Evolutionary conservation across 345 rosid genomes (phyloP).

Genomic region (Arabidopsis thaliana): TAIR10.1 NC_003070.9:2663501-2664000

Average conservation of each 20-base stretch:
- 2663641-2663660: neutral
- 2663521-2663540: neutral
- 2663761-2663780: slow-evolving; percentile 79
- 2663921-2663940: slow-evolving; percentile 61
- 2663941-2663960: slow-evolving; percentile 79
- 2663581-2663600: neutral
- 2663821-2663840: slow-evolving; percentile 68
- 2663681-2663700: slow-evolving; percentile 65
- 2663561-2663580: neutral
- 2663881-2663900: slow-evolving; percentile 92
- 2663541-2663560: neutral
- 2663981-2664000: neutral
- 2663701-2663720: slow-evolving; percentile 60
- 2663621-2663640: slow-evolving; percentile 8
- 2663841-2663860: slow-evolving; percentile 71
- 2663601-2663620: neutral
- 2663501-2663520: slow-evolving; percentile 57
- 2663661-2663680: slow-evolving; percentile 48
- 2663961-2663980: slow-evolving; percentile 8
- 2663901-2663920: slow-evolving; percentile 70
- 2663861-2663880: slow-evolving; percentile 59
- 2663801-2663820: slow-evolving; percentile 61
- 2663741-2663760: slow-evolving; percentile 73
- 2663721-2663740: slow-evolving; percentile 73
- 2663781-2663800: slow-evolving; percentile 64